Base-by-base conservation (phyloP, 176 grass and related monocot genomes). In the Cenchrus purpureus region DNA sequence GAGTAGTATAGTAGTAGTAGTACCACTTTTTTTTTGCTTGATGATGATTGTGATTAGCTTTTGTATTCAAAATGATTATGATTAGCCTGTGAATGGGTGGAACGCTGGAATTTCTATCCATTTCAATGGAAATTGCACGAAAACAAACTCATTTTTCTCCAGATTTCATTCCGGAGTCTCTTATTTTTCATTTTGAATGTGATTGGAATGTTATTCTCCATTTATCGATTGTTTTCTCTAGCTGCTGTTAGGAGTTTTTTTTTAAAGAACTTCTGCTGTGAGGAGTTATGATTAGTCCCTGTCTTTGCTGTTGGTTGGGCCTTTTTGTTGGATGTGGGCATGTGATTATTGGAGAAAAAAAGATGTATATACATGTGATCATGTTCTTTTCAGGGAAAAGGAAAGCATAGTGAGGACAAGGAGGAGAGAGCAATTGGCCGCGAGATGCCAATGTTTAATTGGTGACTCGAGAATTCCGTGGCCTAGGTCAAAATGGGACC, bases 241-340 rank as follows among this genome's bases (percentile, higher is more conserved):
- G 11, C 7, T 15, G 49, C 15, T 44, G 76, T n/a, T 59, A 84
- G 40, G 45, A 50, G 50, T 62, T 46, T 40, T 40, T 40, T 40
- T 40, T 32, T 32, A 32, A 32, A 40, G 37, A 40, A 40, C 37
- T 40, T 1, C 37, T 15, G 49, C n/a, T 32, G 68, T 31, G 68
- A 84, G 40, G 45, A 50, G 59, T 62, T 46, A 12, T 37, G 63
- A 82, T 73, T 82, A 28, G 73, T 58, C 73, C 79, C 42, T 82
- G 56, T 72, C 65, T 10, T 40, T 51, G 66, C 13, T 73, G 73
- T 82, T 78, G 75, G 4, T 65, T 74, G 65, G 42, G 15, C 51
- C 73, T 89, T 58, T 87, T 79, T 49, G 40, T 69, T 74, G 81
- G 83, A 77, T 58, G 63, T 32, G 57, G 55, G 74, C 87, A 84